Evolutionary conservation across 1,139 yeast genomes (phyloP), one percentile per base, ranked within the genome.

Genomic region (Candida gigantensis): DNA sequence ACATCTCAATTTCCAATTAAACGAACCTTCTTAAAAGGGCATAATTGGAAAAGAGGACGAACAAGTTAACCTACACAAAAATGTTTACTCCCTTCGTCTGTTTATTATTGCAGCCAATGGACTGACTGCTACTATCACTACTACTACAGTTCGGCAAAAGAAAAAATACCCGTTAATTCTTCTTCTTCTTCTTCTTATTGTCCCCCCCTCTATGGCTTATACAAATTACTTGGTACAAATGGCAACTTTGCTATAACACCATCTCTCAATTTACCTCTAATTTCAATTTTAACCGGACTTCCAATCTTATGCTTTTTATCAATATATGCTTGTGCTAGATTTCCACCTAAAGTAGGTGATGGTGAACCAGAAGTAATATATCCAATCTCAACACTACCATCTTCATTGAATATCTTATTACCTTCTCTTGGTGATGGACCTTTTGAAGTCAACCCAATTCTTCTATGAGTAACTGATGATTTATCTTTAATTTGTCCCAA

Each of bases 341-440:
- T 92, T 34, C 83, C 84, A n/a, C 82, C 84, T 40, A 84, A 65
- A 9, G 90, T 78, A 26, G 98, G 98, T 8, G 96, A 84, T 41
- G 92, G 83, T 41, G 92, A 81, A 4, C 98, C 98, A 0, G 96
- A 87, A 9, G 96, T 87, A 34, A 90, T 81, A 33, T 60, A 63
- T 15, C 98, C 97, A 32, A 90, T 76, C 40, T 65, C 63, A 39
- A 72, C 68, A 34, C 68, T 71, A 9, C 72, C 72, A 24, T 63
- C 72, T 15, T 66, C 64, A 36, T 72, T 68, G 49, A 72, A 83
- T 18, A 92, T 75, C 52, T 78, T 79, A 47, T 79, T 72, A n/a
- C 88, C 89, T 19, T 83, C 82, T 62, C 98, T 81, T 31, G 97
- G 96, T 3, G 98, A 88, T 19, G 97, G 97, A 2, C 97, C 97